Evolutionary conservation across 768 basidiomycete genomes (phyloP).

Genomic region (Cystobasidiopsis lactophilus): DNA sequence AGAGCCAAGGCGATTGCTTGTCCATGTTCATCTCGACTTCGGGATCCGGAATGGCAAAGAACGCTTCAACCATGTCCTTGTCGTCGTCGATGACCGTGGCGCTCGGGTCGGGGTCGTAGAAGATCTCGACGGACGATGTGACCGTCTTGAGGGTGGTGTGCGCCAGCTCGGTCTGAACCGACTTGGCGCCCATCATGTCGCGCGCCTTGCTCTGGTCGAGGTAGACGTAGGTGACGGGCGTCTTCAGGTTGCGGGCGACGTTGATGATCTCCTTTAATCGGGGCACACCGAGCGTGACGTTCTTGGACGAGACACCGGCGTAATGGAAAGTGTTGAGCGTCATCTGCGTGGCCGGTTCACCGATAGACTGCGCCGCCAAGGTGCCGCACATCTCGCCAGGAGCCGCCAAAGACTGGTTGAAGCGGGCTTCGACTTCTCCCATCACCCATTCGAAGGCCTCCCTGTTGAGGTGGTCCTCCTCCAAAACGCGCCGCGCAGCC

Average conservation of each 20-base stretch:
- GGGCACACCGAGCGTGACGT: slow-evolving; percentile 97
- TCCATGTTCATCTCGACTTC: slow-evolving; percentile 76
- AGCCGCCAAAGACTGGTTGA: slow-evolving; percentile 75
- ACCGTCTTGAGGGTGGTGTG: slow-evolving; percentile 84
- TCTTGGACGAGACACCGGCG: slow-evolving; percentile 98
- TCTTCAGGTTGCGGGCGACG: slow-evolving; percentile 95
- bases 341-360: slow-evolving; percentile 99
- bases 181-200: slow-evolving; percentile 47
- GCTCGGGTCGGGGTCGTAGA: slow-evolving; percentile 83
- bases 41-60: slow-evolving; percentile 98
- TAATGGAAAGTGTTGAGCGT: slow-evolving; percentile 99
- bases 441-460: slow-evolving; percentile 97
- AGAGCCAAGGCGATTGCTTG: slow-evolving; percentile 85
- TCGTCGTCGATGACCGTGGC: slow-evolving; percentile 94
- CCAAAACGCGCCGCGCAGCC: slow-evolving; percentile 64
- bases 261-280: slow-evolving; percentile 99
- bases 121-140: slow-evolving; percentile 86
- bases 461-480: slow-evolving; percentile 62
- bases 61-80: slow-evolving; percentile 81
- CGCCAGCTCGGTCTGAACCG: slow-evolving; percentile 76
- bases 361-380: slow-evolving; percentile 91
- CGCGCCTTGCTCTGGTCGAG: slow-evolving; percentile 47
- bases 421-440: slow-evolving; percentile 85
- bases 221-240: slow-evolving; percentile 84
- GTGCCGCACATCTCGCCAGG: slow-evolving; percentile 99